Percentiles rank a stretch among this genome's conserved stretches.
Evolutionary conservation across 148 eudicot genomes (phyloP).

Genomic region (Cornus kousa): DNA sequence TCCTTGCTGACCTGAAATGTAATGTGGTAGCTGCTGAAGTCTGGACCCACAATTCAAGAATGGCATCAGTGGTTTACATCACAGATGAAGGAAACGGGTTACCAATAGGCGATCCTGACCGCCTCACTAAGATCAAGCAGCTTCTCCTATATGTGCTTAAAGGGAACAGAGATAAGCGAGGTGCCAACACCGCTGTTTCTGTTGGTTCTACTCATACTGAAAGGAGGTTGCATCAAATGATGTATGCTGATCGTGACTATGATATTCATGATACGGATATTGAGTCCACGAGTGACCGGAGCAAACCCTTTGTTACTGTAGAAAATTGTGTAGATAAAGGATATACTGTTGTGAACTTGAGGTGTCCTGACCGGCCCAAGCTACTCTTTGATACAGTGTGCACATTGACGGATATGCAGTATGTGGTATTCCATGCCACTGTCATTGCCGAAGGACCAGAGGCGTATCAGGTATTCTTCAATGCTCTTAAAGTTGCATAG

Average conservation of each 20-base stretch:
- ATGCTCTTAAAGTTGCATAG: not conserved
- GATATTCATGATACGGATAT: constrained; percentile 37
- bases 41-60: constrained; percentile 92
- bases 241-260: constrained; percentile 89
- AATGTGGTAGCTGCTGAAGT: constrained; percentile 83
- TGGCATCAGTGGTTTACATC: constrained; percentile 83
- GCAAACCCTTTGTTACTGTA: constrained; percentile 56
- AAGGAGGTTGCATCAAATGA: constrained; percentile 90
- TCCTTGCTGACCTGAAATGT: constrained; percentile 70
- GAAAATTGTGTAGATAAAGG: constrained; percentile 69
- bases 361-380: constrained; percentile 78
- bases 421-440: constrained; percentile 87
- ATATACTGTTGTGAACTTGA: constrained; percentile 71
- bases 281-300: constrained; percentile 27
- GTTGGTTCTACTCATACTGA: constrained; percentile 68
- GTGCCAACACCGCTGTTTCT: constrained; percentile 71
- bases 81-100: constrained; percentile 60
- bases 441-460: constrained; percentile 74
- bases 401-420: constrained; percentile 85
- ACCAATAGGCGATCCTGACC: constrained; percentile 59
- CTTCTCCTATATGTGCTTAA: constrained; percentile 67
- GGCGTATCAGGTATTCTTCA: constrained; percentile 66
- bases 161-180: constrained; percentile 59
- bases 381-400: constrained; percentile 78
- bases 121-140: constrained; percentile 62